Evolutionary conservation across 345 rosid genomes (phyloP).

Genomic region (Barbarea vulgaris): DNA sequence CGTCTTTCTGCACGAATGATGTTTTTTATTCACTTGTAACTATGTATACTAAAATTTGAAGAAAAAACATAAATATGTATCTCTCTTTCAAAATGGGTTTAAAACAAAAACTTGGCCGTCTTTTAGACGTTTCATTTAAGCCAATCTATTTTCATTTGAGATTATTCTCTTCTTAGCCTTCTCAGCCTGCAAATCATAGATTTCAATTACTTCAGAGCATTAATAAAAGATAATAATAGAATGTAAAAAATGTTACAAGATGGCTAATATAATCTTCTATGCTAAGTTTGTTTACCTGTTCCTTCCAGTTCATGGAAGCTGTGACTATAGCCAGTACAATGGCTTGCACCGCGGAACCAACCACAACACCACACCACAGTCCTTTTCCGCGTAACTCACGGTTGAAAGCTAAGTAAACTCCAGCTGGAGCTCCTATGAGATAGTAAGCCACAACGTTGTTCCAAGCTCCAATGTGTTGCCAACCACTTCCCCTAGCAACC

Average conservation of each 20-base stretch:
- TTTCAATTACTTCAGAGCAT: not conserved
- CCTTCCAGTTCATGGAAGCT: conserved; percentile 41
- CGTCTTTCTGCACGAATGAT: conserved; percentile 85
- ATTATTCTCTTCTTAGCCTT: conserved; percentile 31
- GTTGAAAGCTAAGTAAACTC: conserved; percentile 39
- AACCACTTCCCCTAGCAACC: conserved; percentile 50
- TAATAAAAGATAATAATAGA: not conserved
- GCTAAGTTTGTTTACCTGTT: conserved; percentile 25
- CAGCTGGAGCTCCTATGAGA: conserved; percentile 46
- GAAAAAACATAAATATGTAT: not conserved
- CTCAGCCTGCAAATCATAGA: conserved; percentile 28
- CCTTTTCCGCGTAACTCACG: conserved; percentile 40
- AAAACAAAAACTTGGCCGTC: not conserved
- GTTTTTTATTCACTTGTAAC: conserved; percentile 16
- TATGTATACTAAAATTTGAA: not conserved
- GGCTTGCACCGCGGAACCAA: conserved; percentile 45
- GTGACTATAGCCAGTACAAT: conserved; percentile 35
- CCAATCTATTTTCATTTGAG: conserved; percentile 14
- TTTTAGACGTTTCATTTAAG: not conserved
- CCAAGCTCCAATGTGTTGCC: conserved; percentile 48
- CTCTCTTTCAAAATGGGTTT: not conserved
- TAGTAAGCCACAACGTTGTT: conserved; percentile 41
- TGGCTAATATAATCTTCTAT: not conserved
- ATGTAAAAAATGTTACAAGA: not conserved
- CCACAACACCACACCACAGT: conserved; percentile 46